Base-by-base conservation (phyloP, 2,329 filamentous ascomycete genomes). In the Eurotiales sp. region DNA sequence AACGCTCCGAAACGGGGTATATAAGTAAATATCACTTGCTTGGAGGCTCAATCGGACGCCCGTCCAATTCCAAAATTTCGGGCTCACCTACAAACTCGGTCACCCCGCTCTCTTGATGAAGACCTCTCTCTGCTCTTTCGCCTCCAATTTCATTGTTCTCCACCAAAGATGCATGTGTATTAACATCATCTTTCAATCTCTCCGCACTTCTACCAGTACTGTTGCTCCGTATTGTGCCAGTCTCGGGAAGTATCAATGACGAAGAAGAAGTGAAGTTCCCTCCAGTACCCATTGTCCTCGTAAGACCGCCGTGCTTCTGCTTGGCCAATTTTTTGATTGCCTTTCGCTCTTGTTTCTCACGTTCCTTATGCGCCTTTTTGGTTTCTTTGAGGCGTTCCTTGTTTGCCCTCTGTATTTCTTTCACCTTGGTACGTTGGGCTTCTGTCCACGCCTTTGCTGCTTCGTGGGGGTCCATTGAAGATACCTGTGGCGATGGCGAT, bases 381-480 rank as follows among this genome's bases (percentile, higher is more conserved):
- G 39, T 51, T 23, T 40, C 52, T 19, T 51, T 51, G 15, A 51
- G 42, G 21, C 41, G 43, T n/a, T 54, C 44, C 32, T 54, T 54
- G 49, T 51, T 51, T 7, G 48, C 43, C 32, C 45, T 49, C 29
- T 54, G 43, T n/a, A 54, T 51, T 25, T 50, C 52, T 40, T 51
- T 51, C 10, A 50, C 48, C n/a, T 41, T 41, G 12, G 21, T 14
- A 22, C 49, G 47, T 41, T 54, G 52, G 1, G 52, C 49, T 23
- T 54, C 48, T 11, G 52, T 46, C 52, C 52, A 54, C 17, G 52
- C 52, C 22, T 51, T 54, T 41, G 52, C 52, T 40, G 49, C 52
- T 11, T 47, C 52, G 19, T 51, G 52, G 11, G 52, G 48, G 17
- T 54, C 30, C 36, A 47, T 19, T 15, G 50, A 12, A 8, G 12